Evolutionary conservation across 2,329 filamentous ascomycete genomes (phyloP).

Genomic region (Aureobasidium subglaciale): DNA sequence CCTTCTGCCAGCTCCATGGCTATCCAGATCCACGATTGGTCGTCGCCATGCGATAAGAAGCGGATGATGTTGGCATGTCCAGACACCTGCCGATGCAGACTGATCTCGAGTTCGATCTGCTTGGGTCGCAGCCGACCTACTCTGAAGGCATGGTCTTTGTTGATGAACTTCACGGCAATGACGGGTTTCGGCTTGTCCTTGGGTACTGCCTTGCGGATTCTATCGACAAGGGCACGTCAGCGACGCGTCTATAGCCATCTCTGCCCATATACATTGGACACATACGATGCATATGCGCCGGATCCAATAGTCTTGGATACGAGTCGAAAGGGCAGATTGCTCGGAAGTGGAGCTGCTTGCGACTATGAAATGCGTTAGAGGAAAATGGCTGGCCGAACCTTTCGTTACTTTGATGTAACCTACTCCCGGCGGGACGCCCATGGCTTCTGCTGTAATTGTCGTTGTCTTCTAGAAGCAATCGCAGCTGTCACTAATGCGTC

Average conservation of each 20-base stretch:
- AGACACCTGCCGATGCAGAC: constrained; percentile 71
- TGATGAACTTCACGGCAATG: constrained; percentile 97
- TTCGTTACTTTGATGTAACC: constrained; percentile 9
- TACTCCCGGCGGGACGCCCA: constrained; percentile 28
- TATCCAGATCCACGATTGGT: constrained; percentile 87
- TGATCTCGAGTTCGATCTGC: constrained; percentile 87
- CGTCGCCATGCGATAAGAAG: constrained; percentile 83
- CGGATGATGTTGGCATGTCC: constrained; percentile 84
- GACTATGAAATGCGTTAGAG: constrained; percentile 47
- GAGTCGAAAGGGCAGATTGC: constrained; percentile 82
- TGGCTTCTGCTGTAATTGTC: constrained; percentile 11
- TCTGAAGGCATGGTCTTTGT: constrained; percentile 88
- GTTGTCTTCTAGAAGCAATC: neutral
- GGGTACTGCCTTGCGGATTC: constrained; percentile 89
- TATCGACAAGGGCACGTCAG: constrained; percentile 30
- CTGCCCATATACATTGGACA: constrained; percentile 7
- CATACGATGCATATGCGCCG: constrained; percentile 93
- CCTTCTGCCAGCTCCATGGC: constrained; percentile 96
- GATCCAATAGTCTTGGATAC: constrained; percentile 94
- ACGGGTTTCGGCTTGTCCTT: constrained; percentile 61
- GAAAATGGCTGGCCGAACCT: neutral
- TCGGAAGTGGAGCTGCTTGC: constrained; percentile 79
- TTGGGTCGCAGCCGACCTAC: constrained; percentile 82
- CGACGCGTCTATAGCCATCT: neutral
- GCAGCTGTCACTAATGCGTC: neutral